A percentile compares a stretch with the other conserved stretches of the same genome.
These are phyloP conservation scores for Penicillium odoratum DNA, from an alignment of 495 filamentous ascomycete genomes.

Conservation along the genomic window DNA sequence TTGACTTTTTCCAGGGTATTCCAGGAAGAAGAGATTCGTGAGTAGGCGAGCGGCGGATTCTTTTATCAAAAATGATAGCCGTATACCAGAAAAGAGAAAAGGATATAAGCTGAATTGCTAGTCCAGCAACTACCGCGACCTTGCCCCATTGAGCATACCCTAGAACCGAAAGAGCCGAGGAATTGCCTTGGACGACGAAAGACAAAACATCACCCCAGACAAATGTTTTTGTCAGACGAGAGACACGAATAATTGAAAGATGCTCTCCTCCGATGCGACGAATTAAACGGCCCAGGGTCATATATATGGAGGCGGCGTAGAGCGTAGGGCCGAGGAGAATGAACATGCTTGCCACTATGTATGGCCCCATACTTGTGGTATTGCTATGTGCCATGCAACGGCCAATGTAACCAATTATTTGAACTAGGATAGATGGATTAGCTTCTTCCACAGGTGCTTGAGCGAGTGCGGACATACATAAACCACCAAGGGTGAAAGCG, in stretches of 20 bases:
- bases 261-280: constrained; percentile 37
- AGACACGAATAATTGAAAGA: constrained; percentile 9
- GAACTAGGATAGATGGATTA: constrained; percentile 32
- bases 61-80: constrained; percentile 27
- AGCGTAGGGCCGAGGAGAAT: background rate
- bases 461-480: constrained; percentile 22
- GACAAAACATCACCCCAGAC: constrained; percentile 23
- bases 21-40: constrained; percentile 4
- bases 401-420: constrained; percentile 45
- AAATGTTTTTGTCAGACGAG: constrained; percentile 19
- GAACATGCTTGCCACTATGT: background rate
- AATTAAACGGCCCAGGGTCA: constrained; percentile 46
- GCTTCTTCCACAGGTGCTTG: background rate
- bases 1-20: constrained; percentile 46
- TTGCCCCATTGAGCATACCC: constrained; percentile 10
- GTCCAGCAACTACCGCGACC: constrained; percentile 30
- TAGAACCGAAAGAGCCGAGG: constrained; percentile 3
- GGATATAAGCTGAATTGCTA: constrained; percentile 35
- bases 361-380: constrained; percentile 20
- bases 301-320: constrained; percentile 18
- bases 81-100: constrained; percentile 39
- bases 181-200: constrained; percentile 19
- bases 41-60: constrained; percentile 26
- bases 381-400: constrained; percentile 24
- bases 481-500: constrained; percentile 18